Conservation (phyloP, 306 rosid genomes). For the Arachis stenosperma region DNA sequence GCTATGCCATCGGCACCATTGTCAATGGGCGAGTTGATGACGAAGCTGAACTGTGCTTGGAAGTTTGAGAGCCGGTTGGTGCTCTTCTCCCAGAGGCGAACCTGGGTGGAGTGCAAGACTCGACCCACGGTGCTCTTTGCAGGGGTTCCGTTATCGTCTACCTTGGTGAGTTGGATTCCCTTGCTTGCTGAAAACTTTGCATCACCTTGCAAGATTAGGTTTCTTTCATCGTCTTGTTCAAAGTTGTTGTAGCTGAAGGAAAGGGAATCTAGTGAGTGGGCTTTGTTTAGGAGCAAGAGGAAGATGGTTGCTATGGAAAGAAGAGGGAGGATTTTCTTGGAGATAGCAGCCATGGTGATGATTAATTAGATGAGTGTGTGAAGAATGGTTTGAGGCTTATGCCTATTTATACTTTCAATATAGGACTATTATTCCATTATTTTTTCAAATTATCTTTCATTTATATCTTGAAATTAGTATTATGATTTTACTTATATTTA, state of each 20-base stretch:
- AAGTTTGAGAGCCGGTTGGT: not conserved
- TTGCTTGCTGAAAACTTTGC: not conserved
- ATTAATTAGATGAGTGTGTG: too few species aligned
- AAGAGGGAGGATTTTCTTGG: not conserved
- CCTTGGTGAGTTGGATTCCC: not conserved
- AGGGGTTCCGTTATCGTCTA: not conserved
- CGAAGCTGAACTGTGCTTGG: not conserved
- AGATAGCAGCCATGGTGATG: too few species aligned
- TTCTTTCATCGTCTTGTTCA: not conserved
- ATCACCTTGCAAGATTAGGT: not conserved
- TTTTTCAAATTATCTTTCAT: too few species aligned
- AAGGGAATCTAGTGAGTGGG: not conserved
- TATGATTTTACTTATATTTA: too few species aligned
- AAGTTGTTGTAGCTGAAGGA: not conserved
- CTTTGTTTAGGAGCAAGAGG: not conserved
- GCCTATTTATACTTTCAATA: too few species aligned
- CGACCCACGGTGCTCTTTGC: not conserved
- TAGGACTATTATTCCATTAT: too few species aligned
- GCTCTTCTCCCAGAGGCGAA: not conserved
- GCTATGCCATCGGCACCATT: conserved; percentile 19
- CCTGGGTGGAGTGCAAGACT: not conserved
- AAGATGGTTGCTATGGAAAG: not conserved
- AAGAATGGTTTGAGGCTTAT: too few species aligned
- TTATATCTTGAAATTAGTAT: too few species aligned
- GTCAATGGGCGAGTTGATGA: not conserved